phyloP scores from a whole-genome alignment of 108 stramenopile species.

The Pelagomonas calceolata region DNA sequence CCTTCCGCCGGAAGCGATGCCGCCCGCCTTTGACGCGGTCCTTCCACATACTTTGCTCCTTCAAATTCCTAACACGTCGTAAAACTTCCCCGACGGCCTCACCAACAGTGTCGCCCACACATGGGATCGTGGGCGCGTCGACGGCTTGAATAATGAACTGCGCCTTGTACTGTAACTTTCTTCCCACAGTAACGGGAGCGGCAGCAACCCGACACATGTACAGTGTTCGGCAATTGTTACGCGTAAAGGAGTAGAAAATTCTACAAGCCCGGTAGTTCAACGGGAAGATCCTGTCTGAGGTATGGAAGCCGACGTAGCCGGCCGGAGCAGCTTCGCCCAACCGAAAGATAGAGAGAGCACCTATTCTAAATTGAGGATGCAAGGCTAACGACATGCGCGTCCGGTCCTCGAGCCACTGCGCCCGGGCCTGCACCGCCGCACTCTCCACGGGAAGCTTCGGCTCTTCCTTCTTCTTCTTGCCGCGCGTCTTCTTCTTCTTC shows the following conservation, averaged over 20 bases:
- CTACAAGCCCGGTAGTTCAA: constrained; percentile 46
- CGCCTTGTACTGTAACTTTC: background rate
- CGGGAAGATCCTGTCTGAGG: constrained; percentile 46
- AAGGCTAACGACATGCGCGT: background rate
- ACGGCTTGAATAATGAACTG: background rate
- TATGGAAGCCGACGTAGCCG: constrained; percentile 41
- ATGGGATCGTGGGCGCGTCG: background rate
- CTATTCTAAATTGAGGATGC: background rate
- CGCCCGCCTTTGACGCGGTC: too few species aligned
- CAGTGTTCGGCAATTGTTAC: constrained; percentile 38
- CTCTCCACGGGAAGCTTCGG: too few species aligned
- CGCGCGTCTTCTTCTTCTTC: background rate
- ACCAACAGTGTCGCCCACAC: background rate
- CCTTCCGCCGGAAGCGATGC: background rate
- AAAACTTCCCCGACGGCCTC: background rate
- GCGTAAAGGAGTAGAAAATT: constrained; percentile 53
- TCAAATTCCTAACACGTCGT: too few species aligned
- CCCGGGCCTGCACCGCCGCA: background rate
- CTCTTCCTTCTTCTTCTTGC: background rate
- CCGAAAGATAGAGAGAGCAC: background rate
- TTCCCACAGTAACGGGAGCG: too few species aligned
- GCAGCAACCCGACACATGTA: constrained; percentile 43
- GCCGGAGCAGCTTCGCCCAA: background rate
- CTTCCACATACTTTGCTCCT: too few species aligned
- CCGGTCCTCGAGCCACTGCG: background rate